phyloP scores from a whole-genome alignment of 116 monocot genomes.

The Dioscorea cayenensis region DNA sequence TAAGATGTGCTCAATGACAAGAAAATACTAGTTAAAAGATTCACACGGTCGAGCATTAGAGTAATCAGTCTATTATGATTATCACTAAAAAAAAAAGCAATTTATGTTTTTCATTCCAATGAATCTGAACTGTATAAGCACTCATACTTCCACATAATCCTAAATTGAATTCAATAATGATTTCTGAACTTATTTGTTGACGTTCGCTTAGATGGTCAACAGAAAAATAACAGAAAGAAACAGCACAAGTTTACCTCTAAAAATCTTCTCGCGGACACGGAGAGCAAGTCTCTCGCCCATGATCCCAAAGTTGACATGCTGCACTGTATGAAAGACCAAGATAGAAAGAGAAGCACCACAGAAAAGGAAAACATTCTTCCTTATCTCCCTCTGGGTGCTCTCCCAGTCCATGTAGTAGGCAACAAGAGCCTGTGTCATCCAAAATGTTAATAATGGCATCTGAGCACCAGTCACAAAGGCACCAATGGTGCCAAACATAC shows the following conservation, averaged over 20 bases:
- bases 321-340: slow-evolving; percentile 17
- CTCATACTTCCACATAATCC: too few species aligned
- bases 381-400: slow-evolving; percentile 28
- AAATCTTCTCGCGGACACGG: slow-evolving; percentile 34
- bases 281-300: slow-evolving; percentile 43
- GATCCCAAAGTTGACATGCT: slow-evolving; percentile 40
- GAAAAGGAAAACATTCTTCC: slow-evolving; percentile 23
- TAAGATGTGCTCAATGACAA: too few species aligned
- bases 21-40: too few species aligned
- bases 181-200: too few species aligned
- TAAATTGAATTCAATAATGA: too few species aligned
- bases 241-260: slow-evolving; percentile 19
- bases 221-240: background rate
- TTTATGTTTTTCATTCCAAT: too few species aligned
- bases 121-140: too few species aligned
- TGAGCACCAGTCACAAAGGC: slow-evolving; percentile 29
- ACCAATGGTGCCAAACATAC: slow-evolving; percentile 24
- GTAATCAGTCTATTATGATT: too few species aligned
- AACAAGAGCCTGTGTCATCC: slow-evolving; percentile 28
- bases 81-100: too few species aligned
- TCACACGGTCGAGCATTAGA: too few species aligned
- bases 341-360: slow-evolving; percentile 18
- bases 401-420: slow-evolving; percentile 47
- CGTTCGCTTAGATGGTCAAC: too few species aligned
- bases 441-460: slow-evolving; percentile 35